Percentiles rank a stretch among this genome's conserved stretches.
Evolutionary conservation across 192 early-diverging fungal species (phyloP).

Genomic region (Thamnidium elegans): DNA sequence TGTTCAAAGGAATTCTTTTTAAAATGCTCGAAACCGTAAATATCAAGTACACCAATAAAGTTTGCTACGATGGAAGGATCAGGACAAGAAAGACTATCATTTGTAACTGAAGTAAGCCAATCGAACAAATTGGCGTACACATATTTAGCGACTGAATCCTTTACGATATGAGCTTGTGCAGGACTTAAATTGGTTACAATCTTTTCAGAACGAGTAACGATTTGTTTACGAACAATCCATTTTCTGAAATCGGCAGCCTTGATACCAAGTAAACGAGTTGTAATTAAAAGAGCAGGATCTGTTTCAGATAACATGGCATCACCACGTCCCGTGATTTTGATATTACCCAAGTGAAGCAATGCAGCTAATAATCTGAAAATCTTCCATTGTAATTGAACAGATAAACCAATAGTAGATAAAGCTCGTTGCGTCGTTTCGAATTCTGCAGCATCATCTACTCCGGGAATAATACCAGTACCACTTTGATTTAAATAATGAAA

Average conservation of each 20-base stretch:
- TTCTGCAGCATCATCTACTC: conserved; percentile 91
- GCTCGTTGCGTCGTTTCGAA: conserved; percentile 86
- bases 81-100: conserved; percentile 71
- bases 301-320: conserved; percentile 63
- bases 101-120: conserved; percentile 91
- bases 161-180: conserved; percentile 70
- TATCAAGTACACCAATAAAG: conserved; percentile 99
- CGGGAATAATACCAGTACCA: conserved; percentile 72
- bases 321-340: conserved; percentile 72
- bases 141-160: conserved; percentile 96
- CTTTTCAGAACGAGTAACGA: conserved; percentile 77
- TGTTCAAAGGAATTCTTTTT: conserved; percentile 99
- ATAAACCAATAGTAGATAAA: conserved; percentile 83
- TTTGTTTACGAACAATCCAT: conserved; percentile 80
- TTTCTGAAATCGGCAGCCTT: conserved; percentile 80
- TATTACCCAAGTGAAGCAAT: conserved; percentile 93
- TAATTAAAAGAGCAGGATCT: conserved; percentile 69
- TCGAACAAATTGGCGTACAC: conserved; percentile 95
- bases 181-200: conserved; percentile 73
- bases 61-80: conserved; percentile 34
- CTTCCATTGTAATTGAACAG: conserved; percentile 77
- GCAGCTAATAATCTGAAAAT: conserved; percentile 92
- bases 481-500: conserved; percentile 93
- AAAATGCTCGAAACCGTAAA: conserved; percentile 99
- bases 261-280: conserved; percentile 69